A percentile compares a stretch with the other conserved stretches of the same genome.
Conservation (phyloP, 139 green algal species). For the Nannochloris sp. region DNA sequence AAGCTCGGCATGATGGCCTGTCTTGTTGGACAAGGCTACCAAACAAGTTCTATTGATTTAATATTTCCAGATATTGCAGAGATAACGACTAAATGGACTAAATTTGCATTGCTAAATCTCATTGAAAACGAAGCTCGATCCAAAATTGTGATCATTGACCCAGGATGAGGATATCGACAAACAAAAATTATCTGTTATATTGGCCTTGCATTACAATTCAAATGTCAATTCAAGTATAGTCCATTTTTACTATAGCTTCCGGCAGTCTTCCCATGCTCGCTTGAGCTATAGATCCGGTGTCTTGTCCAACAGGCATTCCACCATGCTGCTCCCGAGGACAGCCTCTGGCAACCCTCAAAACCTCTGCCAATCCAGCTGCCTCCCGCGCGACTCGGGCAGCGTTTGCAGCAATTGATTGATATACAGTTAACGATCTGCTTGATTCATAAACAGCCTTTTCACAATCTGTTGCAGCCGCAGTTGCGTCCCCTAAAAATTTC, state of each 20-base stretch:
- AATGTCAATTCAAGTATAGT: background rate
- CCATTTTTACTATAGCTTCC: background rate
- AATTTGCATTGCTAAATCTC: background rate
- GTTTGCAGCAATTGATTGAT: background rate
- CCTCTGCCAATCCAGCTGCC: background rate
- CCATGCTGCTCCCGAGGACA: background rate
- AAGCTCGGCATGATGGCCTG: background rate
- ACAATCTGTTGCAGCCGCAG: background rate
- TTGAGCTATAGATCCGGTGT: background rate
- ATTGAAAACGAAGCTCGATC: too few relatives aligned
- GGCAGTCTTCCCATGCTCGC: too few relatives aligned
- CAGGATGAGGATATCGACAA: background rate
- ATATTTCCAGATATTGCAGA: conserved; percentile 3
- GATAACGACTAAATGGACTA: background rate
- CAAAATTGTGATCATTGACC: too few relatives aligned
- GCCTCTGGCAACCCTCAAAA: background rate
- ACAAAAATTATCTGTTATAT: background rate
- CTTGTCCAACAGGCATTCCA: background rate
- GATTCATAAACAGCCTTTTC: background rate
- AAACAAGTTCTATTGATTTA: conserved; percentile 4
- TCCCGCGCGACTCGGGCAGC: background rate
- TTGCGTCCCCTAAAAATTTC: background rate
- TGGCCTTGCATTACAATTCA: background rate
- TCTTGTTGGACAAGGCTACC: background rate
- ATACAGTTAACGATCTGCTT: background rate